Base-by-base conservation (phyloP, 148 eudicot species). In the Silene uniflora region DNA sequence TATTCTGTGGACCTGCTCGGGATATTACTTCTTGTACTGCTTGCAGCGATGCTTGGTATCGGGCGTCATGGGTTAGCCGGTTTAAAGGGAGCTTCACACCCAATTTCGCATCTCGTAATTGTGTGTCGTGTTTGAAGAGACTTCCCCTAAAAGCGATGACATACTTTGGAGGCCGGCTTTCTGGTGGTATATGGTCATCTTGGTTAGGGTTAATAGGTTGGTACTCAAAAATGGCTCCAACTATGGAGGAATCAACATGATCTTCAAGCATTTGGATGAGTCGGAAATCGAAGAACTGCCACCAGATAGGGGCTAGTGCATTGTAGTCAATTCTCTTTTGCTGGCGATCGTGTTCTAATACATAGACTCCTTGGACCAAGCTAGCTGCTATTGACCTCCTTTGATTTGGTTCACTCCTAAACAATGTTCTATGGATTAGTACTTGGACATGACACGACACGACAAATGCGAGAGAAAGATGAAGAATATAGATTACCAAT, bases 131-230 rank as follows among this genome's bases (percentile, higher is more conserved):
- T 77, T 81, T 80, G 16, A 47, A 74, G 35, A 89, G 35, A 8
- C 94, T 89, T 16, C 98, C 98, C 1, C 97, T 86, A 39, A 93
- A 87, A 62, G 98, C 95, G 16, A 93, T 75, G 19, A 91, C 86
- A 35, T 81, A 91, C 39, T 73, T 75, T 17, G 98, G 98, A 7
- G 89, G 90, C 6, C 2, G 77, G 73, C 32, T 32, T 49, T 59
- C 81, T 68, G 62, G 54, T 14, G 24, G 11, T n/a, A 42, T 46
- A 8, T 59, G 56, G 18, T 44, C 39, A 42, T 19, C 18, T 64
- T 69, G 62, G 5, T 44, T 29, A 42, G 61, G 73, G 22, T 62
- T 19, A 2, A 79, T 78, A 39, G 52, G 69, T 71, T 82, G 81
- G 84, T 83, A 82, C 80, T 85, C 81, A 24, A 75, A 93, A 29